Base-by-base conservation (phyloP, 2,329 filamentous ascomycete genomes). In the Neofusicoccum kwambonambiense region DNA sequence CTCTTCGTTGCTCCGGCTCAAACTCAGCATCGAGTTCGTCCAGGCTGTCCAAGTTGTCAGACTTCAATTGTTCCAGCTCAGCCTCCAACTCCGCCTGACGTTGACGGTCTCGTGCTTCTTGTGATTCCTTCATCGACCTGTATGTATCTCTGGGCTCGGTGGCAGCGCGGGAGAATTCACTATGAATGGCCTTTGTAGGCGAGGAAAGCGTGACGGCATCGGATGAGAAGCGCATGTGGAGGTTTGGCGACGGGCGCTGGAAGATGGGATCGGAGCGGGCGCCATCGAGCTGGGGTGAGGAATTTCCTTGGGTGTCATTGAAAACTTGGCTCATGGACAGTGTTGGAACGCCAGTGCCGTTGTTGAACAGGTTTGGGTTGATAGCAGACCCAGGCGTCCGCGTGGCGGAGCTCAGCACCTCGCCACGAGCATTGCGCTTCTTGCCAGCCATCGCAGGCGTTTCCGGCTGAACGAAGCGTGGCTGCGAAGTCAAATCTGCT, bases 321-420 rank as follows among this genome's bases (percentile, higher is more conserved):
- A 82, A 83, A 12, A 78, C 72, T 65, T 83, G 81, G 7, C 80
- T 82, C 31, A 80, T 73, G 41, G 77, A 80, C 71, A 83, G 74
- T 2, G 68, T 57, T 47, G 70, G 69, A n/a, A 67, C 73, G 17
- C 74, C 73, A 6, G 73, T 70, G n/a, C 68, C 71, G 39, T 71
- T 69, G 12, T 71, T 74, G 68, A 79, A 79, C 19, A 79, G 72
- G 17, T 49, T 57, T 17, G 79, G 74, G 3, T 75, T 69, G 41
- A 77, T 68, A 4, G 68, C 70, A 1, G 76, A 80, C 12, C 75
- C 77, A 17, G 80, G 80, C 2, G 79, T 80, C 44, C 73, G 73
- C 3, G 74, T 75, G 3, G 68, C 72, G 13, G 81, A 81, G 57
- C 79, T 79, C 19, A 78, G 69, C n/a, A 77, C 67, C 57, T 79